phyloP scores from a whole-genome alignment of 805 yeast species.

The Priceomyces melissophilus region DNA sequence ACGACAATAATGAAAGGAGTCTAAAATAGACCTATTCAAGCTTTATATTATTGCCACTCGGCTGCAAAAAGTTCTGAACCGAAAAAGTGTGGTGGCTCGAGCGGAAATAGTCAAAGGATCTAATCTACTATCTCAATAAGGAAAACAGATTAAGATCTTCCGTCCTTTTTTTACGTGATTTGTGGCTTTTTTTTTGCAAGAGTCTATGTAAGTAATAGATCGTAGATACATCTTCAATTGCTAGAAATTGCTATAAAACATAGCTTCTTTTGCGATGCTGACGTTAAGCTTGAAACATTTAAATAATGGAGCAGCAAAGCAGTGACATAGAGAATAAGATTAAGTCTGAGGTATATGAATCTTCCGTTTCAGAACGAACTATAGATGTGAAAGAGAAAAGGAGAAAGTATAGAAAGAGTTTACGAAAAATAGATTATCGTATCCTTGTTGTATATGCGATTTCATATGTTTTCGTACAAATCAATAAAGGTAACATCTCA shows the following conservation, averaged over 20 bases:
- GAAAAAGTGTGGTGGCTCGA: not conserved
- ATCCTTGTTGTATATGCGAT: conserved; percentile 10
- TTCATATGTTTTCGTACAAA: conserved; percentile 10
- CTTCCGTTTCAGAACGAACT: not conserved
- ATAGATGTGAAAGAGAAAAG: conserved; percentile 2
- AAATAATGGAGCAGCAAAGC: conserved; percentile 1
- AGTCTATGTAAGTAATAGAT: too few species aligned
- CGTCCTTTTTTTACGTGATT: too few species aligned
- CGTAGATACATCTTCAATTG: too few species aligned
- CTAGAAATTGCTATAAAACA: too few species aligned
- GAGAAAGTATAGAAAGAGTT: conserved; percentile 1
- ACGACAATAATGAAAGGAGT: too few species aligned
- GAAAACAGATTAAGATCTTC: too few species aligned
- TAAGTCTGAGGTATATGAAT: not conserved
- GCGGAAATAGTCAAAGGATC: not conserved
- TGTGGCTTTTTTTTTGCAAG: too few species aligned
- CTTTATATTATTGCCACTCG: too few species aligned
- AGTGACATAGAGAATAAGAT: not conserved
- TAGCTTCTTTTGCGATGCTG: too few species aligned
- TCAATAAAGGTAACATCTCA: conserved; percentile 12
- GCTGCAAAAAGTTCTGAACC: not conserved
- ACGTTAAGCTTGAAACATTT: not conserved
- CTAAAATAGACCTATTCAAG: too few species aligned
- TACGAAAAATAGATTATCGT: conserved; percentile 10
- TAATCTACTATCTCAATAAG: not conserved